These are phyloP conservation scores for Lipomyces starkeyi DNA, from an alignment of 805 yeast genomes.

Conservation along the genomic window DNA sequence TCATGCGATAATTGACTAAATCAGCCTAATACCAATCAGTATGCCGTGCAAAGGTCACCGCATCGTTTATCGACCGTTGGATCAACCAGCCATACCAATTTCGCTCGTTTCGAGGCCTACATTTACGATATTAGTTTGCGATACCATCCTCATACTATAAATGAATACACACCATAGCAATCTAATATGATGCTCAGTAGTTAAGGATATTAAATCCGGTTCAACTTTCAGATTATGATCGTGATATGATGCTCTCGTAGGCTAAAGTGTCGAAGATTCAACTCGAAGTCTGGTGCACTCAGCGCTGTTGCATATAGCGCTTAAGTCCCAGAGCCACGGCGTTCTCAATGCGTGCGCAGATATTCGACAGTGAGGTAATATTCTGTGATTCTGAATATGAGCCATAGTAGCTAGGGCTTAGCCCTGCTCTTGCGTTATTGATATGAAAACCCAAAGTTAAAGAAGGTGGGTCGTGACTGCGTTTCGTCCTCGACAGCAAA, in stretches of 20 bases:
- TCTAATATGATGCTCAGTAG: neutral
- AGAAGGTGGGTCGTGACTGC: neutral
- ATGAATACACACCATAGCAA: neutral
- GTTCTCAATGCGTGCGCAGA: neutral
- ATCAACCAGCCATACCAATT: constrained; percentile 29
- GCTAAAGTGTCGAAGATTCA: neutral
- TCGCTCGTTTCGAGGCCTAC: constrained; percentile 40
- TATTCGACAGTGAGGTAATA: neutral
- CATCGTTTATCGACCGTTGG: neutral
- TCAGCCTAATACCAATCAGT: constrained; percentile 52
- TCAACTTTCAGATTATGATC: neutral
- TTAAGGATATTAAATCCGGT: neutral
- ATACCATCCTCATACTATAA: neutral
- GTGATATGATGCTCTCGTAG: neutral
- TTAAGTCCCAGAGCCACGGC: neutral
- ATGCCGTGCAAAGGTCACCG: neutral
- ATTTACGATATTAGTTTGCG: neutral
- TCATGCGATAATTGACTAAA: constrained; percentile 72
- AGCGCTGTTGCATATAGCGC: neutral
- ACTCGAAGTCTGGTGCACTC: neutral
- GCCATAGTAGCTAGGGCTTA: neutral
- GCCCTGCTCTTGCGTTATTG: neutral
- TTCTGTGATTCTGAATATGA: neutral
- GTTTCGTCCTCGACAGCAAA: neutral
- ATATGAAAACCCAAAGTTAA: too few relatives aligned